Base-by-base conservation (phyloP, 306 rosid species). In the Abrus pulchellus region DNA sequence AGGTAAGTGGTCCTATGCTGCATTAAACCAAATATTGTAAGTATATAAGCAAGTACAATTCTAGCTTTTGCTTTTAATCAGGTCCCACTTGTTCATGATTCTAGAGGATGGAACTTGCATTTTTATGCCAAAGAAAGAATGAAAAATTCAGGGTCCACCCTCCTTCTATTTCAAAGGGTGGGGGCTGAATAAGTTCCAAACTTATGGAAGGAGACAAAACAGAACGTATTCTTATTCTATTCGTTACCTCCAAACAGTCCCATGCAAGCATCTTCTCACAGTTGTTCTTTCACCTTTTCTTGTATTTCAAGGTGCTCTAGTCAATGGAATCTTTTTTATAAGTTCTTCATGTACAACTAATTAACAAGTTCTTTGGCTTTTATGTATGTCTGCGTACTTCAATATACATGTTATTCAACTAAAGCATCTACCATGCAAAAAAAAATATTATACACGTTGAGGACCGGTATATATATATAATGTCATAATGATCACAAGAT, bases 201-300 rank as follows among this genome's bases (percentile, higher is more conserved):
- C 97, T 89, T 90, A 85, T 83, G 77, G 81, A 88, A 84, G 96
- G 88, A 89, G 92, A 93, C 97, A 93, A 88, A 88, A 81, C 68
- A 68, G 90, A 90, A 91, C 83, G 75, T 48, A 83, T 88, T 90
- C 94, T 81, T 84, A 78, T 93, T 88, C 93, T 83, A 89, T 89
- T 89, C 90, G 72, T 82, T 89, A 82, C 90, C 89, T 67, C 87
- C 85, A 77, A 78, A 85, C 72, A 84, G 86, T 84, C 86, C 82
- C 85, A 82, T 79, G 80, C 79, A 82, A 90, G 90, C 90, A 88
- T 88, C 88, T 85, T 79, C 73, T 71, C 81, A 28, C 34, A 65
- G 57, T 72, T 41, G 65, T 55, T 20, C 28, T 47, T 68, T 43
- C 11, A 9, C 62, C 43, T 60, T 78, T 88, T 80, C 74, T 80